phyloP scores from a whole-genome alignment of 83 land plant species.

The Larix sibirica region DNA sequence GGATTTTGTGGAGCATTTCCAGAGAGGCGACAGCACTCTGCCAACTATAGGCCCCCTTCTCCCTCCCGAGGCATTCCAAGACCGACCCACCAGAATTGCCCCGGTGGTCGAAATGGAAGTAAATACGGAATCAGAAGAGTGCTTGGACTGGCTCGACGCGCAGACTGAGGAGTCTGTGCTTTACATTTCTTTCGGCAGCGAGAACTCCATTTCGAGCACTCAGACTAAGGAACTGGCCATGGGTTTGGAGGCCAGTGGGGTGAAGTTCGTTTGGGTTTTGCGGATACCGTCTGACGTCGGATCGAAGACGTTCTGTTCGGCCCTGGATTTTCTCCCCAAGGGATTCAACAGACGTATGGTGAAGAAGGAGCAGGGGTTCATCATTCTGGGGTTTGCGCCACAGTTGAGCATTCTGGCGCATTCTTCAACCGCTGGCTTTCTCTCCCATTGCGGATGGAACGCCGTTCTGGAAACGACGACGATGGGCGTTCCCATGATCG shows the following conservation, averaged over 20 bases:
- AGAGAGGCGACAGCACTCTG: no score
- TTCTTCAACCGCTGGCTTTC: conserved; percentile 55
- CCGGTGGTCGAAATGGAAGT: no score
- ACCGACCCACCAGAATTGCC: no score
- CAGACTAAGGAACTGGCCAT: conserved; percentile 22
- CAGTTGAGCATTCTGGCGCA: conserved; percentile 52
- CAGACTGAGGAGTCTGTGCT: conserved; percentile 18
- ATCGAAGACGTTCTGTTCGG: background rate
- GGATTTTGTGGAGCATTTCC: no score
- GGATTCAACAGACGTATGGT: conserved; percentile 14
- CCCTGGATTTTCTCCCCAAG: conserved; percentile 4
- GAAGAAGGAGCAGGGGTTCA: background rate
- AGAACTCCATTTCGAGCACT: background rate
- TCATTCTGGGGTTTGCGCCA: conserved; percentile 53
- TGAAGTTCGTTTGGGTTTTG: conserved; percentile 19
- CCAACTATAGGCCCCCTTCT: no score
- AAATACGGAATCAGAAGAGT: no score
- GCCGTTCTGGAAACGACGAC: conserved; percentile 56
- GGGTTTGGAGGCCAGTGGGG: conserved; percentile 21
- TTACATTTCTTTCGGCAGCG: conserved; percentile 23
- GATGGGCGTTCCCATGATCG: conserved; percentile 59
- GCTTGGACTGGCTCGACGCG: conserved; percentile 15
- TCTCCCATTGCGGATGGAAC: conserved; percentile 84
- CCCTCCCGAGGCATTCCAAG: no score
- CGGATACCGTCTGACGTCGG: conserved; percentile 9